phyloP scores from a whole-genome alignment of 1,139 yeast species.

The Yamadazyma spencermartinsiae region DNA sequence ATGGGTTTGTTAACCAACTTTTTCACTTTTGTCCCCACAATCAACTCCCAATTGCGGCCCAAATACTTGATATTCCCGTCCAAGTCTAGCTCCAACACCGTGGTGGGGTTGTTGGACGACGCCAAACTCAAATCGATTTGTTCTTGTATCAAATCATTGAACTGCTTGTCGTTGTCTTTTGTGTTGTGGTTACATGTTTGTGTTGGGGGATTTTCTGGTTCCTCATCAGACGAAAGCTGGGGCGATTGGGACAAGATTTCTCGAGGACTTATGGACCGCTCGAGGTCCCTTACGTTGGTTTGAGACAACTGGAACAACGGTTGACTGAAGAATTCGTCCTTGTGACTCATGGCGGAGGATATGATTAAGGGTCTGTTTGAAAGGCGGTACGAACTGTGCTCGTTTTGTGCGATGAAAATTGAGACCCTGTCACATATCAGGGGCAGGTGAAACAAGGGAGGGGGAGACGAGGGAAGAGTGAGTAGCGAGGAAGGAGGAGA shows the following conservation, averaged over 20 bases:
- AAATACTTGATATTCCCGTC: slow-evolving; percentile 76
- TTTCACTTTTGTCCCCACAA: slow-evolving; percentile 64
- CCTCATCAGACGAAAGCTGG: background rate
- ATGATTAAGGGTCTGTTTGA: background rate
- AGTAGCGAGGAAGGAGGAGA: too few relatives aligned
- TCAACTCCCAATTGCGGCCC: slow-evolving; percentile 72
- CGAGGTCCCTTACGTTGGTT: slow-evolving; percentile 23
- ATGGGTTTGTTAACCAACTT: slow-evolving; percentile 63
- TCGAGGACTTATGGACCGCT: slow-evolving; percentile 33
- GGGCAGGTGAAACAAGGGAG: background rate
- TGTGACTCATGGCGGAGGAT: slow-evolving; percentile 2
- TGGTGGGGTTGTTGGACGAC: slow-evolving; percentile 70
- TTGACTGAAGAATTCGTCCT: slow-evolving; percentile 21
- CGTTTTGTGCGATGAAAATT: background rate
- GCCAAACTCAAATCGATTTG: slow-evolving; percentile 54
- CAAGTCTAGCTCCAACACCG: slow-evolving; percentile 81
- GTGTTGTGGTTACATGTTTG: background rate
- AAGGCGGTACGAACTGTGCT: background rate
- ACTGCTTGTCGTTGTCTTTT: background rate
- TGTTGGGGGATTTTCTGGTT: background rate
- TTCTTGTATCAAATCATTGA: slow-evolving; percentile 33
- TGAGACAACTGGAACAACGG: slow-evolving; percentile 26
- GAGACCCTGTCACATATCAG: background rate
- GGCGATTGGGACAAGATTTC: slow-evolving; percentile 16
- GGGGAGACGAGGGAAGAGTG: too few relatives aligned